Evolutionary conservation across 495 filamentous ascomycete species (phyloP), one percentile per base, ranked within the genome.

Genomic region (Parathielavia appendiculata): DNA sequence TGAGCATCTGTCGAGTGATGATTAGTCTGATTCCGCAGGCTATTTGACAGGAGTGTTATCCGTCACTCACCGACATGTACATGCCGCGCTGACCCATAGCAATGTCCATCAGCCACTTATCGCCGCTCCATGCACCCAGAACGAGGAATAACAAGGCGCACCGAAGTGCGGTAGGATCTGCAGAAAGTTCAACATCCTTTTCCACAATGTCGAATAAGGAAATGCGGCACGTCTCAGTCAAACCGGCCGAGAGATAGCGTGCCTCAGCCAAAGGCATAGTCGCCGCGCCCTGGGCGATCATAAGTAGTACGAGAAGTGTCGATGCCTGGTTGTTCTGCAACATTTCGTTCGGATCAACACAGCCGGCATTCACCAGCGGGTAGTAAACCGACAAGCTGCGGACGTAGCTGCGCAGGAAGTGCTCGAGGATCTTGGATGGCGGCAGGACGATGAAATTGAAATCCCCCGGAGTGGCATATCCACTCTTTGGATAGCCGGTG

Each of bases 91-190:
- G 83, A n/a, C 83, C 83, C 80, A 84, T 84, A 26, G 82, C 79
- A 48, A 85, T 85, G 59, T 86, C 83, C 82, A 87, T 87, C 46
- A 83, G 82, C 82, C 83, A 85, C 64, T 85, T 85, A 65, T 87
- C 84, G 47, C 84, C 83, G 63, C 82, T 82, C 84, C 84, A 87
- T 0, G 79, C 80, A 6, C 80, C 83, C 11, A 83, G 73, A 2
- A 84, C 72, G 1, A 76, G 81, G 65, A 86, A 85, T 12, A 87
- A 73, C 7, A 87, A 69, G 0, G 83, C 83, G 40, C 81, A 81
- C 32, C 81, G 76, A 51, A 85, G 74, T 0, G 82, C 74, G 13
- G 75, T 77, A 1, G 80, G 80, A 65, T 86, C 81, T 6, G 80
- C 77, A 32, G 77, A 76, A 64, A 86, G 76, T 63, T 81, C 76